These are phyloP conservation scores for Colletotrichum euphorbiae DNA, from an alignment of 2,329 filamentous ascomycete genomes.

Conservation along the genomic window DNA sequence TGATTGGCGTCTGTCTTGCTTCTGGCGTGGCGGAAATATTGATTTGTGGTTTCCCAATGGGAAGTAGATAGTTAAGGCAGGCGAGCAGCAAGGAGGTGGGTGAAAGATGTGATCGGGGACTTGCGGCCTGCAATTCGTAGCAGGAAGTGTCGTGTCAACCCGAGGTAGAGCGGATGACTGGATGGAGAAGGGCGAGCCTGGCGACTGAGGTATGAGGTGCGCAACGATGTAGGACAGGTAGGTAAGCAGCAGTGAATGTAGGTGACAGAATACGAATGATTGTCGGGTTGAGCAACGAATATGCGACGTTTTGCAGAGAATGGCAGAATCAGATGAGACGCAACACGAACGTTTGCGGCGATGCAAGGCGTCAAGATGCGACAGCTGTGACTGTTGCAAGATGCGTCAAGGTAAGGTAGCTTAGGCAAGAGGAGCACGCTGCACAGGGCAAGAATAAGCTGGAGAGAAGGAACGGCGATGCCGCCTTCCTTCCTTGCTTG, in stretches of 20 bases:
- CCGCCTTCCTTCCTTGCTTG: not conserved
- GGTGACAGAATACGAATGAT: not conserved
- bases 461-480: not conserved
- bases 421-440: not conserved
- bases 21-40: not conserved
- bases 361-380: not conserved
- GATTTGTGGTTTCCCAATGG: not conserved
- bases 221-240: not conserved
- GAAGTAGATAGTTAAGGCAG: not conserved
- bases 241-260: not conserved
- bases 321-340: conserved; percentile 13
- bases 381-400: not conserved
- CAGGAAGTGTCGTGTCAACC: not conserved
- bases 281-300: conserved; percentile 12
- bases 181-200: not conserved
- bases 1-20: conserved; percentile 1
- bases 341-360: not conserved
- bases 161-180: not conserved
- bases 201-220: not conserved
- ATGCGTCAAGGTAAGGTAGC: too few species aligned
- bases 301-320: conserved; percentile 1
- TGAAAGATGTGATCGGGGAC: not conserved
- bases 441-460: not conserved
- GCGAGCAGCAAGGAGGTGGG: not conserved
- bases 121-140: not conserved